Evolutionary conservation across 1,139 yeast species (phyloP), one percentile per base, ranked within the genome.

Genomic region (Candida pseudoviswanathii): DNA sequence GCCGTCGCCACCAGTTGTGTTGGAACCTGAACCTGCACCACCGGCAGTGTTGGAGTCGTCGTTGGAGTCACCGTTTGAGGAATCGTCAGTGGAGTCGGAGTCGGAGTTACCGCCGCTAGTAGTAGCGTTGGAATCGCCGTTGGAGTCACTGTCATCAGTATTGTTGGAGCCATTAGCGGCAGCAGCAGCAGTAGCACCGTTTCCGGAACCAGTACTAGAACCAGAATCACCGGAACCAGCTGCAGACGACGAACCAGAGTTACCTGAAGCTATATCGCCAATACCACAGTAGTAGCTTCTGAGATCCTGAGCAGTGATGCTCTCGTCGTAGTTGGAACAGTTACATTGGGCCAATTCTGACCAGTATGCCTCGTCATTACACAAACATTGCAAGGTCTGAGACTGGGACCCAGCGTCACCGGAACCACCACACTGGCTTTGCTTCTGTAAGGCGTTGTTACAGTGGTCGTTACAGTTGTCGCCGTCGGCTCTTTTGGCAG

Each of bases 61-160:
- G 22, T 57, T 52, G 34, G 25, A 8, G 25, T 24, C 44, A 42
- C 53, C 46, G 21, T 16, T 16, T 16, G 52, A 44, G 38, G 43
- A 51, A 25, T 54, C 36, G 31, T 31, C 51, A 57, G 55, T 31
- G 24, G 55, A 42, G 41, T 47, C 58, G 10, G 55, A 56, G 22
- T 57, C 52, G 41, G 55, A 52, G 32, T 56, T 61, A 33, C 58
- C 56, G 7, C 59, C 57, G 42, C 55, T 52, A 32, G 61, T 62
- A 36, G 58, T 58, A 11, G 61, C 57, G n/a, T 54, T 61, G 3
- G 57, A 55, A 31, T 61, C 50, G 38, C 24, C 38, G 56, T 56
- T 32, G 33, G 57, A 47, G 41, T 47, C 59, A 11, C 33, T 6
- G 47, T 57, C 56, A 45, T 53, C 48, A 36, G 49, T 47, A 21